Base-by-base conservation (phyloP, 805 yeast genomes). In the Gaillardinia entomophila region DNA sequence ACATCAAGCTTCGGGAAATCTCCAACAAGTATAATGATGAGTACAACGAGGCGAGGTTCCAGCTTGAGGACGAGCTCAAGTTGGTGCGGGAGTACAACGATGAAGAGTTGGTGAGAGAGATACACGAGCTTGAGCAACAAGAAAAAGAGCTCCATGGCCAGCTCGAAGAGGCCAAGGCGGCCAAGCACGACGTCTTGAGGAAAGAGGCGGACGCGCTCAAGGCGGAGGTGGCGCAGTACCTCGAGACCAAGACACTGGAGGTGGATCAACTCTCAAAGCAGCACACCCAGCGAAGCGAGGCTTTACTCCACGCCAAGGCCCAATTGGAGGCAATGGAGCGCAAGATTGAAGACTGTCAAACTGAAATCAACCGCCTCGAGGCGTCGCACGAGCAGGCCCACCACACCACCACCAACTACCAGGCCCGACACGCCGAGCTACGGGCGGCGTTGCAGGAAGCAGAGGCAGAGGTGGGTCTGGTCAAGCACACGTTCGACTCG, bases 31-130 rank as follows among this genome's bases (percentile, higher is more conserved):
- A 52, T 12, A 46, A 41, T 24, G 50, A 46, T 31, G 57, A 56
- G 26, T 61, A 38, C 36, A 50, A 56, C 20, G 60, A 57, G 24
- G 37, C 60, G 24, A 48, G 52, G 20, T 59, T 55, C 38, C 63
- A 66, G 30, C 39, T 65, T 24, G 49, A 54, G n/a, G 40, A 54
- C 16, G 65, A 62, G 32, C 39, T 68, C 4, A 43, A 51, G 12
- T 35, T 42, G 3, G 62, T 64, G 0, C 39, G 45, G 19, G 31
- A 32, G 14, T 53, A 40, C 28, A 40, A 46, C 12, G 60, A 57
- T 38, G 51, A 49, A 5, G 44, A 42, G 4, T 14, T 45, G 4
- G 12, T 38, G 10, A 26, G 37, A 6, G 51, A 55, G 20, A 45
- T 57, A 11, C 24, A 31, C 3, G 30, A 37, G 0, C 33, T 61